Percentiles rank a stretch among this genome's conserved stretches.
Conservation (phyloP, 208 protist genomes). For the Crithidia fasciculata region DNA sequence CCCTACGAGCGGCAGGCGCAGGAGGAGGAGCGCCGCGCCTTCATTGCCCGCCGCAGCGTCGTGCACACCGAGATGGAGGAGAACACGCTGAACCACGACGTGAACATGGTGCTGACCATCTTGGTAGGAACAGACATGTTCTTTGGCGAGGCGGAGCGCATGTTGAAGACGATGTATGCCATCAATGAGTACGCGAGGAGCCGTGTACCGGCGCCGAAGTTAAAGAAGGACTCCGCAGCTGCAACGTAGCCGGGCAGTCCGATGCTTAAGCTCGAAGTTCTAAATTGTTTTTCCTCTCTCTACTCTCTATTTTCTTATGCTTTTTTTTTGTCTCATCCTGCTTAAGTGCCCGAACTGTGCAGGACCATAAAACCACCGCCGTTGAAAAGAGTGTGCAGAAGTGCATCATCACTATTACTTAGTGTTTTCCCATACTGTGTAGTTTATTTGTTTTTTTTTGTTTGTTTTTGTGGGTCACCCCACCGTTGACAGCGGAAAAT, state of each 20-base stretch:
- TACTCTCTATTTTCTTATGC: background rate
- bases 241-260: background rate
- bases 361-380: too few species aligned
- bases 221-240: background rate
- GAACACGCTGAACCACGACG: constrained; percentile 54
- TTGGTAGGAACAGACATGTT: constrained; percentile 69
- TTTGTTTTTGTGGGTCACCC: too few species aligned
- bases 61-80: constrained; percentile 35
- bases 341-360: too few species aligned
- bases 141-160: constrained; percentile 54
- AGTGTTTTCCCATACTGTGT: too few species aligned
- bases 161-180: constrained; percentile 51
- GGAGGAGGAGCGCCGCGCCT: constrained; percentile 32
- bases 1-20: constrained; percentile 31
- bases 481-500: too few species aligned
- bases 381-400: too few species aligned
- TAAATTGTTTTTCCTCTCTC: background rate
- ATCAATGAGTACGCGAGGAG: constrained; percentile 59
- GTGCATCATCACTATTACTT: too few species aligned
- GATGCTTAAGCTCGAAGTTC: background rate
- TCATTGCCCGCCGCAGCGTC: constrained; percentile 22
- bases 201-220: constrained; percentile 15
- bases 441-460: too few species aligned
- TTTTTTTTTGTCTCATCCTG: too few species aligned
- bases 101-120: constrained; percentile 65